Evolutionary conservation across 2,329 filamentous ascomycete genomes (phyloP).

Genomic region (Apiospora phragmitis): DNA sequence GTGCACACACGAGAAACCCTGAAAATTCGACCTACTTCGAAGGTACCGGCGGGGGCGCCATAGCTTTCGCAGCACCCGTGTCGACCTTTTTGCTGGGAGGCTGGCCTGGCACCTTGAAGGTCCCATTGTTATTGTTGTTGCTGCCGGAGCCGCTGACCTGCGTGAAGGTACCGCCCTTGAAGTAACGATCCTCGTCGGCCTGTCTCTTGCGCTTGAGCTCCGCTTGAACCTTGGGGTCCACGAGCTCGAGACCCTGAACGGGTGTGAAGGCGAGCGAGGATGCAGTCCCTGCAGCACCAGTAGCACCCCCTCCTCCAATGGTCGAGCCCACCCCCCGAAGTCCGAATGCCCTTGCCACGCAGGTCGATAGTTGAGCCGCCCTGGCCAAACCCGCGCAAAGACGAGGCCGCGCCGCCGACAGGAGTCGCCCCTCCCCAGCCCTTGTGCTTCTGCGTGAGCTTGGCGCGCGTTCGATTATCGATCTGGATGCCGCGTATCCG

Average conservation of each 20-base stretch:
- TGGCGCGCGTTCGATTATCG: constrained; percentile 89
- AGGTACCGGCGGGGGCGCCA: constrained; percentile 30
- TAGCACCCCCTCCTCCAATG: constrained; percentile 53
- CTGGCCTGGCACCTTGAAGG: constrained; percentile 79
- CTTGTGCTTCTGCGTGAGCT: constrained; percentile 91
- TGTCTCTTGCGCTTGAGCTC: constrained; percentile 89
- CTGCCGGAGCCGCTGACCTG: constrained; percentile 58
- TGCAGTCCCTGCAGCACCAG: constrained; percentile 70
- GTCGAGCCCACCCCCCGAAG: constrained; percentile 77
- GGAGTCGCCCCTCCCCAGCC: constrained; percentile 82
- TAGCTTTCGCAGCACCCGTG: constrained; percentile 57
- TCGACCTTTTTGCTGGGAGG: constrained; percentile 74
- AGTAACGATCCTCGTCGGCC: constrained; percentile 93
- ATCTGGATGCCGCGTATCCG: constrained; percentile 85
- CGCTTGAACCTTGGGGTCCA: constrained; percentile 87
- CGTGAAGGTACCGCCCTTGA: constrained; percentile 96
- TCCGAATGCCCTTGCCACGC: constrained; percentile 75
- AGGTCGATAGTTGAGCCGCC: constrained; percentile 66
- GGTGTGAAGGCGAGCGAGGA: constrained; percentile 92
- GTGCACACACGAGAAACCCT: neutral
- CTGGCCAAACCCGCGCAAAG: constrained; percentile 75
- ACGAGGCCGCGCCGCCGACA: constrained; percentile 71
- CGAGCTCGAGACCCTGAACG: constrained; percentile 90
- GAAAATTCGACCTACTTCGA: constrained; percentile 21
- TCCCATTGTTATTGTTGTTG: constrained; percentile 39